A percentile compares a stretch with the other conserved stretches of the same genome.
Conservation (phyloP, 2,329 filamentous ascomycete species). For the Dichotomopilus funicola region DNA sequence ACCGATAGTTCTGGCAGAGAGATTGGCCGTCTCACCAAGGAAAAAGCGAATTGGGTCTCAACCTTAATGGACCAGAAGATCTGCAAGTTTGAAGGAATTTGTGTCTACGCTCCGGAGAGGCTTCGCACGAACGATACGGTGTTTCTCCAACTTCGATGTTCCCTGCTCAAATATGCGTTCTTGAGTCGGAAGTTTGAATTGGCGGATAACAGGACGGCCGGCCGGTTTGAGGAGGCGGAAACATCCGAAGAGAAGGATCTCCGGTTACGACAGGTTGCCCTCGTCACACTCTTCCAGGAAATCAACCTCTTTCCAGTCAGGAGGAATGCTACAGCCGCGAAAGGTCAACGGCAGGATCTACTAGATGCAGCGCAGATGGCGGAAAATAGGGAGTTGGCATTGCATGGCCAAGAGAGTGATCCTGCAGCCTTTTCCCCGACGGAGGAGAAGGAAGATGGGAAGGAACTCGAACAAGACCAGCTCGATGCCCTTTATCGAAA, state of each 20-base stretch:
- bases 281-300: conserved; percentile 85
- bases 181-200: conserved; percentile 54
- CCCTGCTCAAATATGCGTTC: conserved; percentile 68
- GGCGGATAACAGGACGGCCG: conserved; percentile 62
- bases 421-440: conserved; percentile 45
- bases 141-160: conserved; percentile 82
- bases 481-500: conserved; percentile 92
- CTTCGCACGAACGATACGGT: conserved; percentile 87
- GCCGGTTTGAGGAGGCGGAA: conserved; percentile 78
- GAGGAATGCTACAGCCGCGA: conserved; percentile 66
- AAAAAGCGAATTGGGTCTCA: conserved; percentile 86
- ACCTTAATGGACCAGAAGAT: conserved; percentile 84
- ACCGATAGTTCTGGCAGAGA: conserved; percentile 74
- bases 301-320: conserved; percentile 73
- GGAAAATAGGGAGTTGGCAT: conserved; percentile 60
- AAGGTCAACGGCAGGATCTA: conserved; percentile 75
- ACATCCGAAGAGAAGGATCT: conserved; percentile 78
- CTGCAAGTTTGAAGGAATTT: conserved; percentile 78
- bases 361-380: conserved; percentile 82
- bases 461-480: conserved; percentile 91
- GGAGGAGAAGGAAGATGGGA: conserved; percentile 73
- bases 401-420: conserved; percentile 23
- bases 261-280: conserved; percentile 73
- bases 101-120: conserved; percentile 81
- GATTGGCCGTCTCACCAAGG: conserved; percentile 78